phyloP scores from a whole-genome alignment of 306 rosid genomes.

The Citrullus mucosospermus region DNA sequence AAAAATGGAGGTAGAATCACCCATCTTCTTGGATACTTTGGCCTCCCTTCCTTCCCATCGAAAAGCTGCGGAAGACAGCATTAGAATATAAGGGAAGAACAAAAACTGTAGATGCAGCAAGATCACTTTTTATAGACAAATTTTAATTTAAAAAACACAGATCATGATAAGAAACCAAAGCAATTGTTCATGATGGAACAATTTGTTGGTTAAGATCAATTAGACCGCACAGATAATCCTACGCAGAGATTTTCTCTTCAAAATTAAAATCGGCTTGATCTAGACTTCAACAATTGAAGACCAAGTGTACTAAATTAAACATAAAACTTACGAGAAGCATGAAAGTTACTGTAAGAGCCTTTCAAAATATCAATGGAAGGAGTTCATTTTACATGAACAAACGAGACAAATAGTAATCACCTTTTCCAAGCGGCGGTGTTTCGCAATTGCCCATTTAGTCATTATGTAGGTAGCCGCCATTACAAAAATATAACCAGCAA shows the following conservation, averaged over 20 bases:
- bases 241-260: no score
- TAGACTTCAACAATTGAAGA: background rate
- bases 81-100: background rate
- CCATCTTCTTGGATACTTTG: slow-evolving; percentile 86
- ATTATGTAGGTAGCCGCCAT: slow-evolving; percentile 62
- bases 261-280: background rate
- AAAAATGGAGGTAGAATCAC: slow-evolving; percentile 79
- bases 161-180: background rate
- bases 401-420: slow-evolving; percentile 16
- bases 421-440: slow-evolving; percentile 88
- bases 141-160: background rate
- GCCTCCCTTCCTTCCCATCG: slow-evolving; percentile 85
- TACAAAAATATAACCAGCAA: slow-evolving; percentile 58
- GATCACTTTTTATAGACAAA: background rate
- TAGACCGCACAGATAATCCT: background rate
- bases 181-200: background rate
- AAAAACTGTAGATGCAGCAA: background rate
- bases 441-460: slow-evolving; percentile 89
- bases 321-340: background rate
- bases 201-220: background rate
- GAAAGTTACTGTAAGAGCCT: background rate
- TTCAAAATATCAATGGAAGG: background rate
- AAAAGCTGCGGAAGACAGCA: slow-evolving; percentile 45
- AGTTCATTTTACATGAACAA: background rate
- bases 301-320: background rate